Base-by-base conservation (phyloP, 2,329 filamentous ascomycete species). In the Arthrinium puccinioides region DNA sequence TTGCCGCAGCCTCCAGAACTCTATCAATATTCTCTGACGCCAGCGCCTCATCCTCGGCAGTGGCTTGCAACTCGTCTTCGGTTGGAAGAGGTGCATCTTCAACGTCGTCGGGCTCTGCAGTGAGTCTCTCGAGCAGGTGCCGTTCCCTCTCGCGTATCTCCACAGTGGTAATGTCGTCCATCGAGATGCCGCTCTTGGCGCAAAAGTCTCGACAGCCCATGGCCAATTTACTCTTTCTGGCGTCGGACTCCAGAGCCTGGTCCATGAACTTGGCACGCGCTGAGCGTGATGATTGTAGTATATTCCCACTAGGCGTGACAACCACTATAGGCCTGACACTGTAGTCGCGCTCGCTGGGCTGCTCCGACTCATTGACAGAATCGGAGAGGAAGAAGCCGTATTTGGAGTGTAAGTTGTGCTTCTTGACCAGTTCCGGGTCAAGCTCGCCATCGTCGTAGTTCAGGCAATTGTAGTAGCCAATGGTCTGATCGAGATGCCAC, bases 401-500 rank as follows among this genome's bases (percentile, higher is more conserved):
- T 27, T 60, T 65, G 1, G 74, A 72, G 38, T 79, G 75, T 6
- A 79, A 50, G 6, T 54, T 55, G 49, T 74, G 61, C 42, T 65
- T 69, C 46, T 66, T 60, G 35, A 79, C 60, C 32, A 68, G 49
- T 4, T 67, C 63, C 28, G 69, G 55, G 51, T 77, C 72, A 32
- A 78, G 63, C 37, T 75, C 72, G 10, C 63, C 63, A 1, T 68
- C 66, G 3, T 55, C 58, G 25, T 70, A 66, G 15, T 57, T 55
- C 14, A 71, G 69, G 39, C 63, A 69, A 47, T 79, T 72, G 52
- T 71, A 75, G 43, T 66, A 66, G 44, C 64, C 66, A 42, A 70
- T 65, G 41, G 67, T 69, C 41, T 70, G 69, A 45, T 79, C 75
- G 42, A 72, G 60, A 48, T 76, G 72, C 54, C 73, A 61, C 38